Evolutionary conservation across 2,329 filamentous ascomycete genomes (phyloP).

Genomic region (Penicillium sp.): DNA sequence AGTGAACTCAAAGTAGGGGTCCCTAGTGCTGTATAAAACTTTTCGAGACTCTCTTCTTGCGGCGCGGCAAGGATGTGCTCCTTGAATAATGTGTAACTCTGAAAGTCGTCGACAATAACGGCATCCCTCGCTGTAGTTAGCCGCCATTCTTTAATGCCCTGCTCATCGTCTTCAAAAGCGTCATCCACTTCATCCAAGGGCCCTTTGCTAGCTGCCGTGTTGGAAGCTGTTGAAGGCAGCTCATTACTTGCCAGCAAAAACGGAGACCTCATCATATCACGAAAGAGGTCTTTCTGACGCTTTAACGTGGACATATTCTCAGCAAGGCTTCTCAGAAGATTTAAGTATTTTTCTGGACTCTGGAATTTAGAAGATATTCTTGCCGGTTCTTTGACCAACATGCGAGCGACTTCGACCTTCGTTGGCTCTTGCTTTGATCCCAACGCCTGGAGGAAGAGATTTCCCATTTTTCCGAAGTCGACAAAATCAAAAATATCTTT

Average conservation of each 20-base stretch:
- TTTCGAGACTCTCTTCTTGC: conserved; percentile 80
- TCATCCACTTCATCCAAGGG: conserved; percentile 36
- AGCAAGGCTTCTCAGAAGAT: conserved; percentile 74
- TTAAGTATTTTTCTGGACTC: conserved; percentile 79
- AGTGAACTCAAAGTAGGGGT: conserved; percentile 70
- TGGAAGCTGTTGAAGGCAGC: conserved; percentile 40
- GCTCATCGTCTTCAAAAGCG: conserved; percentile 56
- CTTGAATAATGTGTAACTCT: conserved; percentile 84
- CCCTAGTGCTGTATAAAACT: conserved; percentile 78
- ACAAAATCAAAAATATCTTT: conserved; percentile 96
- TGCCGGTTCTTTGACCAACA: conserved; percentile 79
- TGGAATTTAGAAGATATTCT: conserved; percentile 76
- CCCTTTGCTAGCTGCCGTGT: conserved; percentile 16
- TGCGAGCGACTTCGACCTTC: conserved; percentile 74
- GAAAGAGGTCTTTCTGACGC: conserved; percentile 73
- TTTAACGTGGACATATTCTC: conserved; percentile 67
- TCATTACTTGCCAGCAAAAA: conserved; percentile 85
- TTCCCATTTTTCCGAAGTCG: conserved; percentile 83
- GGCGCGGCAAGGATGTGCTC: conserved; percentile 79
- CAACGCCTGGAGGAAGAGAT: conserved; percentile 80
- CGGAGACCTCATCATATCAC: conserved; percentile 67
- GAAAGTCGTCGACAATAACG: conserved; percentile 81
- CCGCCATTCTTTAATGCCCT: conserved; percentile 71
- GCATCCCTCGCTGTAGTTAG: conserved; percentile 69
- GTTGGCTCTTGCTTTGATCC: conserved; percentile 91